phyloP scores from a whole-genome alignment of 345 rosid genomes.

The Brassica nigra region DNA sequence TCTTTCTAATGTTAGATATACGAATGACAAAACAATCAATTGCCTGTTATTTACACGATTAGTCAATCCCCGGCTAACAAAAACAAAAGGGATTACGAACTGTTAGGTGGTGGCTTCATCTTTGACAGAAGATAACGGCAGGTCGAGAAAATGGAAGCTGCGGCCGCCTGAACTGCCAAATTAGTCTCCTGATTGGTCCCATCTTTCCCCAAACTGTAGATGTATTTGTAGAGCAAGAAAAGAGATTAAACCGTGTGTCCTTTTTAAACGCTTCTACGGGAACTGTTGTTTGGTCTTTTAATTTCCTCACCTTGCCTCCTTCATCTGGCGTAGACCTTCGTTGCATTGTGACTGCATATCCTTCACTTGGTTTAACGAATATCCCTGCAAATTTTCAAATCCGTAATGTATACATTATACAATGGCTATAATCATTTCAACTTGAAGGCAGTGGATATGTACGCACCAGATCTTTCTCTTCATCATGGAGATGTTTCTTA shows the following conservation, averaged over 20 bases:
- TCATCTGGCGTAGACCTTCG: slow-evolving; percentile 66
- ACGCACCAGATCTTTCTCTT: slow-evolving; percentile 86
- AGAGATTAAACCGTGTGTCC: not conserved
- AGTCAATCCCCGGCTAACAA: not conserved
- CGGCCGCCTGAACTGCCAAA: slow-evolving; percentile 85
- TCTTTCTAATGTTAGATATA: slow-evolving; percentile 25
- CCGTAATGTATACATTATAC: too few relatives aligned
- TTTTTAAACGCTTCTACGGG: not conserved
- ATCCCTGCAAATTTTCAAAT: slow-evolving; percentile 57
- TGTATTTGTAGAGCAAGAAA: not conserved
- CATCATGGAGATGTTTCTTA: slow-evolving; percentile 71
- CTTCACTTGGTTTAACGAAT: slow-evolving; percentile 65
- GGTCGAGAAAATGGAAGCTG: slow-evolving; percentile 94
- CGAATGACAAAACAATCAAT: too few relatives aligned
- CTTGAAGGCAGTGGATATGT: slow-evolving; percentile 13
- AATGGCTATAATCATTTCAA: too few relatives aligned
- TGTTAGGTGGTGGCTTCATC: slow-evolving; percentile 55
- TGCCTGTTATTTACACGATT: slow-evolving; percentile 24
- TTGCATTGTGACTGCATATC: slow-evolving; percentile 77
- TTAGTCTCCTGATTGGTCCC: slow-evolving; percentile 49
- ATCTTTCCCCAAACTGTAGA: slow-evolving; percentile 51
- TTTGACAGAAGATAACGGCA: slow-evolving; percentile 67
- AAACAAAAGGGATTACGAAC: slow-evolving; percentile 48
- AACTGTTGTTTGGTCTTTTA: not conserved
- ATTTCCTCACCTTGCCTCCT: slow-evolving; percentile 50